Evolutionary conservation across 441 rosid genomes (phyloP), one percentile per base, ranked within the genome.

Genomic region (Brassica balearica): DNA sequence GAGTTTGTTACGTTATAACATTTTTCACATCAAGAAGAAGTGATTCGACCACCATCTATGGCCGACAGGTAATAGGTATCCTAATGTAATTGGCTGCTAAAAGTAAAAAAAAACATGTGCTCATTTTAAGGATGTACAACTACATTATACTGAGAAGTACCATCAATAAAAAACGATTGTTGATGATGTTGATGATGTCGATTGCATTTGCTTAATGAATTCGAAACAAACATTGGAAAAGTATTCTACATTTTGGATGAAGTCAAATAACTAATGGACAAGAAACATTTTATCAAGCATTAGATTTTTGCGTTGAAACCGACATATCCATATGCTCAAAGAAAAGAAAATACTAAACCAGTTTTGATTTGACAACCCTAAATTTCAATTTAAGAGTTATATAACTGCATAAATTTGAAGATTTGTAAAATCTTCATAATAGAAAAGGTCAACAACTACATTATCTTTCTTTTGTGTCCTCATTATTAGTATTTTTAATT

Each of bases 11-110:
- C 55, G 15, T 46, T 46, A 46, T 43, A 43, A 43, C 53, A 43
- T 11, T 48, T 34, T 63, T 19, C 71, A 70, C 71, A 70, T 23
- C 6, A 15, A 25, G 61, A 77, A 48, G 48, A 64, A 65, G 53
- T 77, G 67, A 71, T 77, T 23, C 53, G 23, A 77, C 55, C 25
- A 19, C 25, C 25, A 2, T 23, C 3, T 23, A 23, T 23, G 25
- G 25, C 25, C 25, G 25, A 23, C 25, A 23, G 25, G 25, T 23
- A 23, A 23, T 23, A 23, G 25, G 25, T 23, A 23, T 23, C 25
- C 3, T 23, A 23, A 23, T 23, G 2, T 23, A 23, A 23, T 23
- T 23, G 25, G 25, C 25, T 23, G 25, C 25, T 23, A 23, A 23
- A 23, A 23, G 3, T 19, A 14, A 32, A 15, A 75, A 69, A 46